These are phyloP conservation scores for Sclerospora graminicola DNA, from an alignment of 352 stramenopile species.

Conservation along the genomic window DNA sequence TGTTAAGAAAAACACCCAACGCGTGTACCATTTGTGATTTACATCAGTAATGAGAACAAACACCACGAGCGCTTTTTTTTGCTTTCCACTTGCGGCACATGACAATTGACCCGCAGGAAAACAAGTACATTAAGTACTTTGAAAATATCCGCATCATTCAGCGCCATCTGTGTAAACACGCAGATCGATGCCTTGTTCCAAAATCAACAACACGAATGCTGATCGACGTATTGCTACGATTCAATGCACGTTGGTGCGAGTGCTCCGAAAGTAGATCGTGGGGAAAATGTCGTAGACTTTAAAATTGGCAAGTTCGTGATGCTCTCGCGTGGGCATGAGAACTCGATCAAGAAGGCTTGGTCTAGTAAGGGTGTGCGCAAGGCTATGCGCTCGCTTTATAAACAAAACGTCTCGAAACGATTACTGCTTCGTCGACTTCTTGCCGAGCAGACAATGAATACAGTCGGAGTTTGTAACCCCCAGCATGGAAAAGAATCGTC, in stretches of 20 bases:
- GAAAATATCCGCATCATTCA: slow-evolving; percentile 87
- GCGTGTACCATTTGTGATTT: slow-evolving; percentile 82
- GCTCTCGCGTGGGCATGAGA: slow-evolving; percentile 78
- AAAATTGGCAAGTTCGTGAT: slow-evolving; percentile 79
- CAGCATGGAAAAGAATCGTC: slow-evolving; percentile 51
- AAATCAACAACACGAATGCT: slow-evolving; percentile 86
- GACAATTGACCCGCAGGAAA: slow-evolving; percentile 82
- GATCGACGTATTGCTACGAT: slow-evolving; percentile 83
- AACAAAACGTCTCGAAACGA: slow-evolving; percentile 81
- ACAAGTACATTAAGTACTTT: slow-evolving; percentile 89
- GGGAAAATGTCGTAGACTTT: slow-evolving; percentile 62
- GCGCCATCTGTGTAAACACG: slow-evolving; percentile 76
- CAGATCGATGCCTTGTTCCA: slow-evolving; percentile 79
- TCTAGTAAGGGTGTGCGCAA: slow-evolving; percentile 81
- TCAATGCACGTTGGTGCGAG: slow-evolving; percentile 74
- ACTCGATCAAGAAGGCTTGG: slow-evolving; percentile 83
- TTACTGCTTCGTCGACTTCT: slow-evolving; percentile 64
- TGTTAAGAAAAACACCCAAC: slow-evolving; percentile 70
- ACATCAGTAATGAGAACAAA: slow-evolving; percentile 86
- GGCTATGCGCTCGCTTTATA: slow-evolving; percentile 75
- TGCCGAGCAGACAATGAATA: slow-evolving; percentile 52
- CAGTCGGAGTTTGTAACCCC: slow-evolving; percentile 14
- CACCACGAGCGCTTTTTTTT: slow-evolving; percentile 80
- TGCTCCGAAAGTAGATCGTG: slow-evolving; percentile 71
- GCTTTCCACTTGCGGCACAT: slow-evolving; percentile 80